These are phyloP conservation scores for Beta corolliflora DNA, from an alignment of 179 eudicot species.

Conservation along the genomic window DNA sequence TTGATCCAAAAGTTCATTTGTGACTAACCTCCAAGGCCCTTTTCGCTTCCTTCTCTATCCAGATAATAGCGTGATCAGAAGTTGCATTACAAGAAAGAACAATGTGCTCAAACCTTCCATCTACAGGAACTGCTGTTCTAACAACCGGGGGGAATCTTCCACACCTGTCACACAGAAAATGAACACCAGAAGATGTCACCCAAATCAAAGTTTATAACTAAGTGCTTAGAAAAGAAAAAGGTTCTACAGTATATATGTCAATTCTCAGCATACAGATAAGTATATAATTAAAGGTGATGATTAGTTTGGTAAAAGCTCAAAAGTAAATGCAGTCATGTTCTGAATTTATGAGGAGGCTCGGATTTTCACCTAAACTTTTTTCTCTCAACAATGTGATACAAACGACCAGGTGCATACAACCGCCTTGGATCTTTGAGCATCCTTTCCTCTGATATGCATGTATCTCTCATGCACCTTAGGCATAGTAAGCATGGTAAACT, in stretches of 20 bases:
- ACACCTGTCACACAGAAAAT: constrained; percentile 40
- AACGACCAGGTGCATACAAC: constrained; percentile 95
- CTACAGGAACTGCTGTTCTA: constrained; percentile 71
- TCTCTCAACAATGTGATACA: constrained; percentile 95
- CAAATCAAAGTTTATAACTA: not conserved
- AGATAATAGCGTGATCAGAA: constrained; percentile 67
- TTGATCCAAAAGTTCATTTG: not conserved
- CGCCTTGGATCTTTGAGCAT: constrained; percentile 92
- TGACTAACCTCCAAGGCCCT: constrained; percentile 49
- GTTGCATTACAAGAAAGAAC: constrained; percentile 72
- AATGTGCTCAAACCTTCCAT: constrained; percentile 75
- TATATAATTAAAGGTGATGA: not conserved
- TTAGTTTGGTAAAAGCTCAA: constrained; percentile 4
- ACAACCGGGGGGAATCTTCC: constrained; percentile 71
- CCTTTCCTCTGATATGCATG: constrained; percentile 75
- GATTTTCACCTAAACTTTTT: constrained; percentile 73
- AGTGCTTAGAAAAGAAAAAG: not conserved
- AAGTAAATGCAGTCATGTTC: not conserved
- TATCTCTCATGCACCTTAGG: constrained; percentile 86
- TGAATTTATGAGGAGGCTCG: not conserved
- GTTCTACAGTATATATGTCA: not conserved
- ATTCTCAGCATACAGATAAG: not conserved
- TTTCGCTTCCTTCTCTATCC: constrained; percentile 65
- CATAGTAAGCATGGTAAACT: constrained; percentile 96
- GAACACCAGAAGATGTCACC: not conserved